phyloP scores from a whole-genome alignment of 2,329 filamentous ascomycete species.

The Zymoseptoria passerinii region DNA sequence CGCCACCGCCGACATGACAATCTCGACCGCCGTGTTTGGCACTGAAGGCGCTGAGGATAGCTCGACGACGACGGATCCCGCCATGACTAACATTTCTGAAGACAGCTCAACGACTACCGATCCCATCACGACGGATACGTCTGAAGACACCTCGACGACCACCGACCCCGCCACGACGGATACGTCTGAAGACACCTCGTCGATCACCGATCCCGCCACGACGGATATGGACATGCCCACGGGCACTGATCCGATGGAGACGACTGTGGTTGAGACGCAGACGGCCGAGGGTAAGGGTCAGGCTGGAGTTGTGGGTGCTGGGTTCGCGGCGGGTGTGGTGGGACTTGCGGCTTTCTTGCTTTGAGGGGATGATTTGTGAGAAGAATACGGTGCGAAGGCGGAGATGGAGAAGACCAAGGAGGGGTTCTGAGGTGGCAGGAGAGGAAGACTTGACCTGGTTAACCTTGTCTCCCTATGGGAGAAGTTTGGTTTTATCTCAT shows the following conservation, averaged over 20 bases:
- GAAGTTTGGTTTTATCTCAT: background rate
- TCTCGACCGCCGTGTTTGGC: background rate
- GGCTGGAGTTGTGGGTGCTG: background rate
- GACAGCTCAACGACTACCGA: background rate
- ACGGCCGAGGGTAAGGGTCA: background rate
- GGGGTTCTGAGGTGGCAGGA: background rate
- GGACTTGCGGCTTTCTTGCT: background rate
- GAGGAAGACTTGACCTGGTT: background rate
- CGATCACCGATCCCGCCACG: background rate
- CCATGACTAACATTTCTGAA: background rate
- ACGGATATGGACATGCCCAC: background rate
- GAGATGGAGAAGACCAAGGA: background rate
- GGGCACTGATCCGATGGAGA: background rate
- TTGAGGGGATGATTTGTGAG: background rate
- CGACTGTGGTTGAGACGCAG: background rate
- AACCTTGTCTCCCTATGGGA: background rate
- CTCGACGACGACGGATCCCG: background rate
- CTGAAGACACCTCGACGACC: background rate
- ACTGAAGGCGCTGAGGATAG: background rate
- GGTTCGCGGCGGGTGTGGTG: background rate
- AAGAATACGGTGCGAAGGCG: no score
- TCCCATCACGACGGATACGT: background rate
- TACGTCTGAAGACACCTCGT: background rate
- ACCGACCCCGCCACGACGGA: background rate
- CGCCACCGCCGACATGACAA: constrained; percentile 1